Base-by-base conservation (phyloP, 2,329 filamentous ascomycete genomes). In the Phialemoniopsis sp. region DNA sequence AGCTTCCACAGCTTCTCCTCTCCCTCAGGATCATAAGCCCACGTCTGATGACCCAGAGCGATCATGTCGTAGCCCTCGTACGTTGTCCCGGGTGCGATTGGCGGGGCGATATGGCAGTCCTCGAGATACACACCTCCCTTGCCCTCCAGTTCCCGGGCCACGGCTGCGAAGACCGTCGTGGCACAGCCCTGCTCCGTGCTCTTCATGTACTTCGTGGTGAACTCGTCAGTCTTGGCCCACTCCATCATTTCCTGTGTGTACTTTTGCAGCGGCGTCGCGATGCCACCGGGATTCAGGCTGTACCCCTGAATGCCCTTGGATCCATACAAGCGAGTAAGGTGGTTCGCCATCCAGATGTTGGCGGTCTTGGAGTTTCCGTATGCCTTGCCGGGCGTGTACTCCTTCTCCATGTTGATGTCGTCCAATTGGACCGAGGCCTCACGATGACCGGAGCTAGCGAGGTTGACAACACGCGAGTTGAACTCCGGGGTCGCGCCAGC, bases 321-420 rank as follows among this genome's bases (percentile, higher is more conserved):
- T 7, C 61, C 66, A 41, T 68, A 72, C 2, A 53, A 55, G 4
- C 70, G 62, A 19, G 72, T 68, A 14, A 75, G 57, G 37, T 67
- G 56, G 45, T 67, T 72, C 9, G 70, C 62, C 50, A 69, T 65
- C 42, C 60, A 69, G 29, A 73, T 63, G 42, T 67, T 71, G 8
- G 70, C 68, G 0, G 58, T 57, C 48, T 75, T 76, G 37, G 56
- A 54, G 35, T 66, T 58, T 0, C 59, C 66, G 44, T 74, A 75
- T 3, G 60, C 58, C 3, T 42, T 26, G 42, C 40, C 52, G 0
- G 53, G 55, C 13, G 60, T 46, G 44, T 72, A 72, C 1, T 44
- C 48, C 13, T 52, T 50, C 19, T 58, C 50, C 29, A 66, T 59
- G 42, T 67, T 60, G 46, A 66, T 57, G 51, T 71, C 60, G 43